Percentiles rank a stretch among this genome's conserved stretches.
Conservation (phyloP, 768 basidiomycete species). For the Pilatotrama ljubarskyi region DNA sequence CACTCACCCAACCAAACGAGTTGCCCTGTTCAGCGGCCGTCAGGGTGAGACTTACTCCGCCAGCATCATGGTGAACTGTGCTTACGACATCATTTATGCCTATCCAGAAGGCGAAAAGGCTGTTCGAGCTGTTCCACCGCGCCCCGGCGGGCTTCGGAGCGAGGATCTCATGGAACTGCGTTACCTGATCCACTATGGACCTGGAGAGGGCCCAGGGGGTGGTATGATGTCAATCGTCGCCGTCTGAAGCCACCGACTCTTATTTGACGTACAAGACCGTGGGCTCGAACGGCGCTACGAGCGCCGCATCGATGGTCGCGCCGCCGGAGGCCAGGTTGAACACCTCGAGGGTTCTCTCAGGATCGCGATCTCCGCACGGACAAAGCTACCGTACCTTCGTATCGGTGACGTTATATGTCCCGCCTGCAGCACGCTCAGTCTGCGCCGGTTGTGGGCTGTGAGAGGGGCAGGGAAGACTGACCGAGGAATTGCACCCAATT, state of each 20-base stretch:
- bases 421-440: slow-evolving; percentile 33
- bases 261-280: slow-evolving; percentile 35
- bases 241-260: not conserved
- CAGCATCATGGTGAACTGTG: not conserved
- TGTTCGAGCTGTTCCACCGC: slow-evolving; percentile 35
- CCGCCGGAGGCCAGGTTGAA: slow-evolving; percentile 41
- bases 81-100: slow-evolving; percentile 40
- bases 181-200: slow-evolving; percentile 39
- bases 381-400: slow-evolving; percentile 40
- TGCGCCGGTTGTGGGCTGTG: not conserved
- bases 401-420: slow-evolving; percentile 55
- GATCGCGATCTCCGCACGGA: slow-evolving; percentile 3
- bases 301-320: slow-evolving; percentile 39
- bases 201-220: slow-evolving; percentile 18
- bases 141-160: slow-evolving; percentile 35
- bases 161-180: slow-evolving; percentile 35
- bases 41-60: slow-evolving; percentile 4
- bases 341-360: slow-evolving; percentile 23
- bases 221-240: not conserved
- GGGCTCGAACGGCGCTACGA: slow-evolving; percentile 38
- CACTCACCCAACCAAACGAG: slow-evolving; percentile 46
- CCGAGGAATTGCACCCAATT: slow-evolving; percentile 62
- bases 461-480: slow-evolving; percentile 28
- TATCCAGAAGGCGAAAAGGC: slow-evolving; percentile 39
- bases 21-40: slow-evolving; percentile 40